Conservation (phyloP, 257 asterid species). For the Solanum tarapatanum region DNA sequence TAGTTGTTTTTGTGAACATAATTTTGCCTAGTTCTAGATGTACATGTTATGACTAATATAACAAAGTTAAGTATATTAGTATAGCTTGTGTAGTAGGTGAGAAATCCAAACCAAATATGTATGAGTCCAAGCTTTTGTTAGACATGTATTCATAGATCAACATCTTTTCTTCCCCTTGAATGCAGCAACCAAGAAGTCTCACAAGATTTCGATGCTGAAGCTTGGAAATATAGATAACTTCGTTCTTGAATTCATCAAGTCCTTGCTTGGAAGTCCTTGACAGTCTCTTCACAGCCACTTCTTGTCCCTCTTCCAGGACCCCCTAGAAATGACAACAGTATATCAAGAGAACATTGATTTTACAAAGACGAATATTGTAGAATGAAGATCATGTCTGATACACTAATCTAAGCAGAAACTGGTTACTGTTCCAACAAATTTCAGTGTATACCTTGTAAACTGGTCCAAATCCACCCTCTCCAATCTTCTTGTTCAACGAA, state of each 20-base stretch:
- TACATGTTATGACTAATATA: neutral
- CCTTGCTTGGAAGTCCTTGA: constrained; percentile 28
- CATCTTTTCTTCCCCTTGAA: constrained; percentile 3
- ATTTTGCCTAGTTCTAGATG: neutral
- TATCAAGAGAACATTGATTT: neutral
- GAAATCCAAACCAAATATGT: neutral
- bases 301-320: constrained; percentile 7
- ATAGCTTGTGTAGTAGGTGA: neutral
- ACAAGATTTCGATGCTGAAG: constrained; percentile 14
- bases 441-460: constrained; percentile 18
- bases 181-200: constrained; percentile 2
- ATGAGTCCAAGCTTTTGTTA: constrained; percentile 2
- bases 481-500: neutral
- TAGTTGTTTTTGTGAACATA: neutral
- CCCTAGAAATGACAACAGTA: constrained; percentile 1
- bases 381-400: neutral
- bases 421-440: neutral
- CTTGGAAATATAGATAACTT: constrained; percentile 18
- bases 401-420: neutral
- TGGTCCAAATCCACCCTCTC: constrained; percentile 26
- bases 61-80: neutral
- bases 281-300: constrained; percentile 28
- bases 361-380: neutral
- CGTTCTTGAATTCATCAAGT: constrained; percentile 23
- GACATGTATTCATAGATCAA: constrained; percentile 4